Base-by-base conservation (phyloP, 2,329 filamentous ascomycete genomes). In the Atkinsonella hypoxylon region DNA sequence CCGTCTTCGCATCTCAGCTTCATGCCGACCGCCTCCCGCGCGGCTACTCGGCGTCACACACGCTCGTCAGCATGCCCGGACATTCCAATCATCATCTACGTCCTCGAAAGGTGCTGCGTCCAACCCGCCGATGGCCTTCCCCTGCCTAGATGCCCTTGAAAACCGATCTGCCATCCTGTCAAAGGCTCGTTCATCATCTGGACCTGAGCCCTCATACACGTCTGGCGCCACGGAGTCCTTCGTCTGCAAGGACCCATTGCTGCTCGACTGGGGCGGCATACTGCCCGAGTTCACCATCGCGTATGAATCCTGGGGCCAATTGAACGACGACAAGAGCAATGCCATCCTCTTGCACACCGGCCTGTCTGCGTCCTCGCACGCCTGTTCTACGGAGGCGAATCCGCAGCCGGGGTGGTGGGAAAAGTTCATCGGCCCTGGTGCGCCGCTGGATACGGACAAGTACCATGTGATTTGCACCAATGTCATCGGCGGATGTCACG, bases 371-470 rank as follows among this genome's bases (percentile, higher is more conserved):
- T 96, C 90, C 7, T 97, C 90, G 51, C 93, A 98, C 69, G 93
- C 93, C 2, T 90, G 90, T 63, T 96, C 89, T 52, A 97, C 91
- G n/a, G 76, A 79, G 48, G 72, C 75, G 10, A 98, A 98, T 65
- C 79, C 87, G 0, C 86, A 90, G 65, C 85, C 89, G 0, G 93
- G 93, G 3, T 98, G 93, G 93, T 98, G 93, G 93, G 93, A 98
- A 69, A 91, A 86, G 67, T 98, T 98, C 65, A 97, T 98, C 61
- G 93, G 93, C 0, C 86, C 90, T 0, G 89, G 87, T 0, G 77
- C 78, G 18, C 86, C 89, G 11, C 70, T 98, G 10, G 89, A 98
- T 66, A 98, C 93, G 1, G 72, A 91, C 67, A 91, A 89, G 64
- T 95, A 94, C 72, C 88, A 89, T 62, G 72, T 98, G 53, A 88